These are phyloP conservation scores for Fusarium praegraminearum DNA, from an alignment of 2,329 filamentous ascomycete species.

Conservation along the genomic window DNA sequence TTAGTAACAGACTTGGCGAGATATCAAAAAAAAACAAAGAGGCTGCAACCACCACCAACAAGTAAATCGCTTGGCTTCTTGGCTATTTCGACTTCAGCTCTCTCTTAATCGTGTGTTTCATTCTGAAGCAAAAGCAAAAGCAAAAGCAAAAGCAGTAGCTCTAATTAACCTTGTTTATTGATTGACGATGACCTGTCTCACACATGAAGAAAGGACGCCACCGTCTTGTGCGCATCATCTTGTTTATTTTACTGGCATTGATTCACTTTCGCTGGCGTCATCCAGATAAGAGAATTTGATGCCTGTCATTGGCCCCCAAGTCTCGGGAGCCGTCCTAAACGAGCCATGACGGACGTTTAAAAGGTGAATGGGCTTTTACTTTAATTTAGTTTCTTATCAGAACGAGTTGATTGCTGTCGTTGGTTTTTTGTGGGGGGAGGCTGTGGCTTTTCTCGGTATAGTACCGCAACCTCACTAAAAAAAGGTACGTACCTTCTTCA, in stretches of 20 bases:
- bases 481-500: conserved; percentile 21
- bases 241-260: conserved; percentile 7
- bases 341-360: conserved; percentile 15
- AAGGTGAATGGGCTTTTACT: not conserved
- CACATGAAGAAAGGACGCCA: conserved; percentile 12
- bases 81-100: not conserved
- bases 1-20: conserved; percentile 26
- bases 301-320: conserved; percentile 12
- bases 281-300: conserved; percentile 18
- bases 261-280: conserved; percentile 32
- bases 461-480: not conserved
- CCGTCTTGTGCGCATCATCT: conserved; percentile 17
- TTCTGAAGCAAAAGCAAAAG: conserved; percentile 3
- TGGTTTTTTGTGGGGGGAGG: conserved; percentile 35
- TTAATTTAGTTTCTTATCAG: conserved; percentile 31
- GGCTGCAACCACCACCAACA: not conserved
- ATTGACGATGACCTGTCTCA: conserved; percentile 5
- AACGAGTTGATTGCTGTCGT: conserved; percentile 14
- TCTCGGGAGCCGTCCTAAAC: conserved; percentile 15
- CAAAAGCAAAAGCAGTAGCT: too few relatives aligned
- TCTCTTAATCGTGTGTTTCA: not conserved
- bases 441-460: conserved; percentile 8
- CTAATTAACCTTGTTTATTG: conserved; percentile 8
- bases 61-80: conserved; percentile 4
- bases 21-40: conserved; percentile 3